Base-by-base conservation (phyloP, 202 grass and related monocot genomes). In the Carex sylvatica region DNA sequence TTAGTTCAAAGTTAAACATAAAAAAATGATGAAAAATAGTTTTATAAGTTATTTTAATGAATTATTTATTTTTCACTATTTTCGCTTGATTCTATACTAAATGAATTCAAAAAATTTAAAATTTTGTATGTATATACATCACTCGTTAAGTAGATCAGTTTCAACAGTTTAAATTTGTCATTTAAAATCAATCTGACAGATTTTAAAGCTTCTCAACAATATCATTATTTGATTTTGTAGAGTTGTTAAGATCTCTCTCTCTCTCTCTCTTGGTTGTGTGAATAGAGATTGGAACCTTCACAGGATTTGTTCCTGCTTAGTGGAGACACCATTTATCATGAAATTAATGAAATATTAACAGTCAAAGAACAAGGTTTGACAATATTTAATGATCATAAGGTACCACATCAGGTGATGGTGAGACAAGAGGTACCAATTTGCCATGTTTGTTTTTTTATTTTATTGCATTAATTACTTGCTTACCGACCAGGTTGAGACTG, bases 361-460 rank as follows among this genome's bases (percentile, higher is more conserved):
- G 73, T 77, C 52, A 77, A 77, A 77, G 73, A 77, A 77, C 73
- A 77, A 36, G 73, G 51, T 77, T 58, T 77, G 73, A 77, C 73
- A 58, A 58, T 58, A 77, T 77, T 76, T 58, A 77, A 77, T 58
- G 26, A 1, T 56, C 52, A 56, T 58, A 56, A 35, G 15, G 1
- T 56, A n/a, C 24, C 24, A 5, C 23, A 55, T 31, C 46, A 55
- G 24, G 15, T 8, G 55, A 76, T 76, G 72, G 52, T 33, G 52
- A 55, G 72, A 76, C 49, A 76, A 26, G 4, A 33, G 51, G 10
- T 18, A 26, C 24, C 69, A 76, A 58, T 76, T 76, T 76, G 72
- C 72, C 72, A 76, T 56, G 72, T 76, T 56, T 76, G 28, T 8
- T 58, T 6, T 47, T 56, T 56, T 56, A 56, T 35, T 56, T 53